phyloP scores from a whole-genome alignment of 495 filamentous ascomycete genomes.

The Penicillium fimorum region DNA sequence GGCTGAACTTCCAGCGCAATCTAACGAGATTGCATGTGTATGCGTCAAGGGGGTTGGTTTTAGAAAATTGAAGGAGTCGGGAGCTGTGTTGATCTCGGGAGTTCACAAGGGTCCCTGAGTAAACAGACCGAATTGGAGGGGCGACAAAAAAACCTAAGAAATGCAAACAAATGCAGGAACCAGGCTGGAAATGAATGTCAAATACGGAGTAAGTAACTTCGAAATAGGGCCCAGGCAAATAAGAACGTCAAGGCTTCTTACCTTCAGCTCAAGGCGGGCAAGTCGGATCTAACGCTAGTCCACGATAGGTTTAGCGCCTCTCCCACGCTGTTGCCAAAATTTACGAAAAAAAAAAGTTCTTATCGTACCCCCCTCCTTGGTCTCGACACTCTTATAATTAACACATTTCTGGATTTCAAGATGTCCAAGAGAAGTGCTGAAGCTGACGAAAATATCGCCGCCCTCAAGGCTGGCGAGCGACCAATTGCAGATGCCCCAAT shows the following conservation, averaged over 20 bases:
- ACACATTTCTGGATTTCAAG: conserved; percentile 19
- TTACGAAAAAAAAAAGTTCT: conserved; percentile 37
- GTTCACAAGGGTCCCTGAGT: conserved; percentile 12
- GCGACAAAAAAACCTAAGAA: background rate
- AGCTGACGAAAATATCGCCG: conserved; percentile 52
- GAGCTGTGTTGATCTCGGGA: conserved; percentile 12
- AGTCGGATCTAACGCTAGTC: conserved; percentile 40
- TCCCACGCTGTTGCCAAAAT: conserved; percentile 28
- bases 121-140: conserved; percentile 2
- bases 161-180: conserved; percentile 6
- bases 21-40: conserved; percentile 11
- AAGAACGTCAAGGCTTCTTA: conserved; percentile 5
- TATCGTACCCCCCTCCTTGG: conserved; percentile 23
- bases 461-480: conserved; percentile 69
- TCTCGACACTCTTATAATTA: conserved; percentile 11
- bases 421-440: conserved; percentile 74
- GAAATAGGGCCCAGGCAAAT: conserved; percentile 4
- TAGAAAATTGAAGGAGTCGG: conserved; percentile 6
- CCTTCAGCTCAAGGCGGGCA: conserved; percentile 29
- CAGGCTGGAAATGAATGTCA: conserved; percentile 7
- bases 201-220: background rate
- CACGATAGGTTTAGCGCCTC: conserved; percentile 39
- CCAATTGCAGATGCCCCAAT: conserved; percentile 48
- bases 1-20: conserved; percentile 11
- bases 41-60: background rate